Percentiles rank a stretch among this genome's conserved stretches.
Evolutionary conservation across 2,329 filamentous ascomycete species (phyloP).

Genomic region (Paramyrothecium roridum): DNA sequence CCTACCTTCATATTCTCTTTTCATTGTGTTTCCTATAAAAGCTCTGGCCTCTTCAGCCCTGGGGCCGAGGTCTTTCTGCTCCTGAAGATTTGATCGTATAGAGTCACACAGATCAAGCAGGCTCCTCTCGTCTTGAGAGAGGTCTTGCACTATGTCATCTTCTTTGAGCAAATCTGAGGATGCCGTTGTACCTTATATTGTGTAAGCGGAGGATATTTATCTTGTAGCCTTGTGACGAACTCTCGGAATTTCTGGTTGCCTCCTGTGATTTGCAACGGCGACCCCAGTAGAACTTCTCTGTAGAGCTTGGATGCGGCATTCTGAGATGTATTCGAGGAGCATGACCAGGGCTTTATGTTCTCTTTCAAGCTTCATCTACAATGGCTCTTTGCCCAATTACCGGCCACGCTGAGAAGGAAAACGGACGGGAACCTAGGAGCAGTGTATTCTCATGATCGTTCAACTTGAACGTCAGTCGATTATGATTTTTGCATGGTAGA

Average conservation of each 20-base stretch:
- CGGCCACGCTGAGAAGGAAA: too few relatives aligned
- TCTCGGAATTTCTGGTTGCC: neutral
- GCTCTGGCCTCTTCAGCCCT: slow-evolving; percentile 30
- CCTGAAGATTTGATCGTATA: slow-evolving; percentile 31
- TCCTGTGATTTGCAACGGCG: neutral
- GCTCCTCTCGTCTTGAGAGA: neutral
- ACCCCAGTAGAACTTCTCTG: neutral
- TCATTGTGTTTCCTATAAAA: slow-evolving; percentile 35
- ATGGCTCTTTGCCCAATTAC: too few relatives aligned
- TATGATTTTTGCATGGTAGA: too few relatives aligned
- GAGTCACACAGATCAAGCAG: slow-evolving; percentile 38
- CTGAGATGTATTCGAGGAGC: too few relatives aligned
- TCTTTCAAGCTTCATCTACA: too few relatives aligned
- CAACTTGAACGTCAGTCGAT: too few relatives aligned
- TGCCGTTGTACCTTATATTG: neutral
- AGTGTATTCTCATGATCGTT: too few relatives aligned
- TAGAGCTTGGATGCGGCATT: too few relatives aligned
- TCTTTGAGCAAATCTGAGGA: slow-evolving; percentile 3
- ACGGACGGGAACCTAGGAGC: too few relatives aligned
- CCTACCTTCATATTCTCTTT: slow-evolving; percentile 30
- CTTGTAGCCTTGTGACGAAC: neutral
- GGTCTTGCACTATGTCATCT: slow-evolving; percentile 7
- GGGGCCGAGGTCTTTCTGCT: slow-evolving; percentile 25
- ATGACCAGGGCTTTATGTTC: too few relatives aligned
- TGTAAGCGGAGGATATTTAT: neutral